Base-by-base conservation (phyloP, 441 rosid species). In the Isatis lusitanica region DNA sequence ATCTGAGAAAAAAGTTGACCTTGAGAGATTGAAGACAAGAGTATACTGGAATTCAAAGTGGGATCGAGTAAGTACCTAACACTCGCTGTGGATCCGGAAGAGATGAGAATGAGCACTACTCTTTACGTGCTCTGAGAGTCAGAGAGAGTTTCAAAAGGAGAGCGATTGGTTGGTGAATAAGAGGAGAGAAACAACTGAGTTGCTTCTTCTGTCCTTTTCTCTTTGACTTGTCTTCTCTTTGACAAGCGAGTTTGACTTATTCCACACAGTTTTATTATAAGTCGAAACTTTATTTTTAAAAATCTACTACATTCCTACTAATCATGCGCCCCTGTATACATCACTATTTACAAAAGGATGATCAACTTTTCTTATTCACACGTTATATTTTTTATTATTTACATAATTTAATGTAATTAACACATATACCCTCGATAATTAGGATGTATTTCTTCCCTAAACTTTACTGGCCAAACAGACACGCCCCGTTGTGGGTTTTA, bases 121-220 rank as follows among this genome's bases (percentile, higher is more conserved):
- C 1, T 35, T 16, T 2, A 30, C 33, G 2, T 16, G 18, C 47
- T 51, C 28, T 24, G 15, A 18, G 68, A 64, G 18, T 47, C 21
- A 36, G 35, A 61, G 61, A 64, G 13, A 15, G 71, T 65, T 30
- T 31, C 5, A 39, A 43, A 38, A 56, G 58, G 58, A 69, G 62
- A 61, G 48, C 48, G 63, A 21, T 18, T 60, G 60, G 8, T 9
- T 36, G 60, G 28, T 2, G 31, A 46, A 56, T 51, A 5, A 36
- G 77, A 16, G 57, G 48, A 43, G 67, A 42, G 74, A 74, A 74
- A 74, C 78, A 52, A 16, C 69, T 26, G 58, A 68, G 74, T 74
- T 61, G 48, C 69, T 68, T 61, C 70, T 33, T 63, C 70, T 53
- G 1, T 21, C 17, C 42, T 72, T 63, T 69, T 71, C 68, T 50